Conservation (phyloP, 2,329 filamentous ascomycete species). For the Beauveria asiatica region DNA sequence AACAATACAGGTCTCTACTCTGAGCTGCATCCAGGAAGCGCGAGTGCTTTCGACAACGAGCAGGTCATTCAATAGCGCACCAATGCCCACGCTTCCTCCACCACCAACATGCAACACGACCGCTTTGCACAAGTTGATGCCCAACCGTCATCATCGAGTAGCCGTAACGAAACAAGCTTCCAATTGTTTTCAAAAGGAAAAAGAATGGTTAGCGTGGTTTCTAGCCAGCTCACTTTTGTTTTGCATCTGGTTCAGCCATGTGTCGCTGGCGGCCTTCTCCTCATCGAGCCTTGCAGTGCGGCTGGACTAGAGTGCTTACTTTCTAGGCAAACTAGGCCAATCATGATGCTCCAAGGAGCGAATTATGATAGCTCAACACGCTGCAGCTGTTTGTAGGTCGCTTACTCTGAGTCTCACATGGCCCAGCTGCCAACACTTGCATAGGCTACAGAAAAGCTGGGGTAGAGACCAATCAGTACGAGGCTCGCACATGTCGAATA, state of each 20-base stretch:
- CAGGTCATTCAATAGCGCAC: background rate
- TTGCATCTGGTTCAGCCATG: background rate
- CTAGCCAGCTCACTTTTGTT: background rate
- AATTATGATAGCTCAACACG: background rate
- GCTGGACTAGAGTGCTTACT: constrained; percentile 2
- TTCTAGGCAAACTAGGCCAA: background rate
- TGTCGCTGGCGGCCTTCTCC: background rate
- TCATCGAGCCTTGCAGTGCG: background rate
- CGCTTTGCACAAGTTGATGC: background rate
- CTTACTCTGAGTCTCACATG: constrained; percentile 9
- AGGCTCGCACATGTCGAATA: background rate
- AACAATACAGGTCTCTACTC: no score
- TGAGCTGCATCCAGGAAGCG: background rate
- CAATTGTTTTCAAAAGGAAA: background rate
- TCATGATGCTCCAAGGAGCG: background rate
- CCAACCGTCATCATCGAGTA: background rate
- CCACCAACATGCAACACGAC: background rate
- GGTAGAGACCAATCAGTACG: background rate
- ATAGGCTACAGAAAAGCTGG: background rate
- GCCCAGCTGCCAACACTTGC: background rate
- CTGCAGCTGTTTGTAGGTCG: background rate
- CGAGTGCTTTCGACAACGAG: background rate
- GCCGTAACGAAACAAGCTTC: background rate
- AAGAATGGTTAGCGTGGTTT: background rate
- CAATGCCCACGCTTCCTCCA: background rate